These are phyloP conservation scores for Kwoniella shivajii DNA, from an alignment of 1,284 basidiomycete species.

Conservation along the genomic window DNA sequence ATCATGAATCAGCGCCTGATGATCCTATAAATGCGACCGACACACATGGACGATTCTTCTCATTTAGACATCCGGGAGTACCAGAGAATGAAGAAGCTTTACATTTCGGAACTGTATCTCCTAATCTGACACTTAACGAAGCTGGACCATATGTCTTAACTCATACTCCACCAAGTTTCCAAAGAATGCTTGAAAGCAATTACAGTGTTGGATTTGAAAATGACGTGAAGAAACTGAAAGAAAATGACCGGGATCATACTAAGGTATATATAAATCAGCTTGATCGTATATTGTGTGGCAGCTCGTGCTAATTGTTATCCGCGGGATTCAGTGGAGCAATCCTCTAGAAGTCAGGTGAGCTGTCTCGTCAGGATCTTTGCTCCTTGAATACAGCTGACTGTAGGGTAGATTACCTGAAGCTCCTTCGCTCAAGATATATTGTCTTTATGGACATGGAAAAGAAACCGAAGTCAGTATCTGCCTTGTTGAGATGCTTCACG, in stretches of 20 bases:
- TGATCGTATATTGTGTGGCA: not conserved
- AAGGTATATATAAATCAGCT: conserved; percentile 28
- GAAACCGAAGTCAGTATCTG: conserved; percentile 77
- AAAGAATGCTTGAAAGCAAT: conserved; percentile 87
- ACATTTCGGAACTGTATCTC: conserved; percentile 48
- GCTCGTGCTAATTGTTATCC: too few relatives aligned
- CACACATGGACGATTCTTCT: conserved; percentile 79
- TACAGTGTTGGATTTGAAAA: conserved; percentile 93
- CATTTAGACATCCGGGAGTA: conserved; percentile 63
- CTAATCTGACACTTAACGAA: conserved; percentile 79
- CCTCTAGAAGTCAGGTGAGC: conserved; percentile 80
- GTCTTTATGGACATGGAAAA: conserved; percentile 94
- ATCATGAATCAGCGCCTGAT: conserved; percentile 61
- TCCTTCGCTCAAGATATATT: conserved; percentile 90
- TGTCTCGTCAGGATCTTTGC: not conserved
- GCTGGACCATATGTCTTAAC: conserved; percentile 79
- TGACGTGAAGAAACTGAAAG: conserved; percentile 65
- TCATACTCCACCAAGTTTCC: conserved; percentile 78
- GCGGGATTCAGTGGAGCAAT: conserved; percentile 99
- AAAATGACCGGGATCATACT: conserved; percentile 67
- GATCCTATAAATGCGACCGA: conserved; percentile 66
- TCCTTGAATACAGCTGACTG: not conserved
- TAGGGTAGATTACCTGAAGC: conserved; percentile 74
- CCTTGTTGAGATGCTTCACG: not conserved
- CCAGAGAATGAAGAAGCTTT: conserved; percentile 44